Evolutionary conservation across 805 yeast species (phyloP).

Genomic region (Candida pseudofarinosa): DNA sequence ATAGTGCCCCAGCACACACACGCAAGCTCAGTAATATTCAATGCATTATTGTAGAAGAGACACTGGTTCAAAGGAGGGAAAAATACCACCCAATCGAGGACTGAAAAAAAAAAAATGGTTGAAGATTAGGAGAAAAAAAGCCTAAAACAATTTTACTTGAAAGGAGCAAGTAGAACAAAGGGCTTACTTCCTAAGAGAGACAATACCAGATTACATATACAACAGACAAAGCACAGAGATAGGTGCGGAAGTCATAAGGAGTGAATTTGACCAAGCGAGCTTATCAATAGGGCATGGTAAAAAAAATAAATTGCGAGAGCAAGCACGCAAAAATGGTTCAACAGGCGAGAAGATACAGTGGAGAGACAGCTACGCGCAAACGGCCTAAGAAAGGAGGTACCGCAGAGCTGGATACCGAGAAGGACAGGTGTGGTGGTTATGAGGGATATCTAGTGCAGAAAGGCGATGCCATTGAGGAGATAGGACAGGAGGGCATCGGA

Average conservation of each 20-base stretch:
- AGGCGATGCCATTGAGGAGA: constrained; percentile 1
- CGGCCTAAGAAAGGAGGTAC: neutral
- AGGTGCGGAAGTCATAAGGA: too few relatives aligned
- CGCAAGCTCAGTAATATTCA: too few relatives aligned
- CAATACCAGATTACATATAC: too few relatives aligned
- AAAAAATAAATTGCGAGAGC: too few relatives aligned
- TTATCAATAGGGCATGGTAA: too few relatives aligned
- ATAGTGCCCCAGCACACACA: too few relatives aligned
- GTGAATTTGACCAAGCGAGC: too few relatives aligned
- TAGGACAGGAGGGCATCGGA: constrained; percentile 1
- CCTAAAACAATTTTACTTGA: neutral
- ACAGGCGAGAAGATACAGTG: too few relatives aligned
- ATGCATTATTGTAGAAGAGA: too few relatives aligned
- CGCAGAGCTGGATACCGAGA: neutral
- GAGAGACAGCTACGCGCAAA: neutral
- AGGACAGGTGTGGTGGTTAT: constrained; percentile 2
- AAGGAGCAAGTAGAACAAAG: neutral
- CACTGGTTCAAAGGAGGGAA: too few relatives aligned
- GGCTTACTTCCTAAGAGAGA: neutral
- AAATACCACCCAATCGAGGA: neutral
- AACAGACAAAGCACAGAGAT: too few relatives aligned
- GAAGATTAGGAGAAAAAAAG: neutral
- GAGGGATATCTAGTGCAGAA: neutral
- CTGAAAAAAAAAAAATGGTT: neutral
- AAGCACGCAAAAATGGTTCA: too few relatives aligned